Base-by-base conservation (phyloP, 2,329 filamentous ascomycete genomes). In the Aspergillus aculeatinus region DNA sequence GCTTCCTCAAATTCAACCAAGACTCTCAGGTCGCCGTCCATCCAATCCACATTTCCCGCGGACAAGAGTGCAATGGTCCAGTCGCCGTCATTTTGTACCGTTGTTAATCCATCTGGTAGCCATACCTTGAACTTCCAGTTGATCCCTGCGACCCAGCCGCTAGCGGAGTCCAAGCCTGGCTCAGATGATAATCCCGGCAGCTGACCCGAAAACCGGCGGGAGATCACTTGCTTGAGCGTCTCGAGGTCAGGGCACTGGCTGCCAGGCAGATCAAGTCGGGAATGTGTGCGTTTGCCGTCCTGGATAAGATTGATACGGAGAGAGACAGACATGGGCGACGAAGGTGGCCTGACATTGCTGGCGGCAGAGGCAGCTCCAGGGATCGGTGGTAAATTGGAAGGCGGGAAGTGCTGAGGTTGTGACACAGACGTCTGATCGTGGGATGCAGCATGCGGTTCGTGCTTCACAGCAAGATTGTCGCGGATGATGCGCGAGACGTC, bases 11-110 rank as follows among this genome's bases (percentile, higher is more conserved):
- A 51, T 48, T 80, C 77, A 29, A 80, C 67, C 31, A 81, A 63
- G 57, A 81, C 73, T 54, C 72, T 76, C 59, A 81, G 61, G 47
- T 79, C 73, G 4, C 73, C 73, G 60, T 80, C 79, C 77, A 81
- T 79, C 79, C 79, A 81, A 31, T 80, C 79, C 2, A 79, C 74
- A 11, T 74, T 76, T 19, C 74, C 73, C 11, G 75, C 75, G 4
- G 76, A 74, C 33, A 79, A 65, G n/a, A 80, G 68, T 4, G 78
- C 76, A 59, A 80, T 73, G 21, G 75, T 73, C 79, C 79, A 81
- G 51, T 80, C 77, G 42, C 74, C 73, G 54, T 80, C 76, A 49
- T 68, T 76, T 12, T 71, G 68, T 7, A 80, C 68, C 6, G 65
- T 57, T 14, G 72, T 63, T n/a, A 81, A 61, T 5, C 79, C 79